phyloP scores from a whole-genome alignment of 441 rosid species.

The Adansonia madagascariensis region DNA sequence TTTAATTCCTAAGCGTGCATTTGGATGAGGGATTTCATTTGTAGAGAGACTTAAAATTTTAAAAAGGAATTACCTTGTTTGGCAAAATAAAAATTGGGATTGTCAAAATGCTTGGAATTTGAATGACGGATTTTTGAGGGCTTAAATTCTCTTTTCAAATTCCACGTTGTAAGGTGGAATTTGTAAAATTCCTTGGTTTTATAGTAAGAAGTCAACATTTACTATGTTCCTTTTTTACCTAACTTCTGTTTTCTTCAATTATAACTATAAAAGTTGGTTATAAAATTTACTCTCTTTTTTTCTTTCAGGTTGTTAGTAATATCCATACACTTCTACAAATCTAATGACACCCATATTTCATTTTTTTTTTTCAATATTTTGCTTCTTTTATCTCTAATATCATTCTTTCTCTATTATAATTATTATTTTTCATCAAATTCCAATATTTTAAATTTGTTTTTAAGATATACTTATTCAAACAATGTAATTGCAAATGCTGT shows the following conservation, averaged over 20 bases:
- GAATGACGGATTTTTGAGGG: too few relatives aligned
- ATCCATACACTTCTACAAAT: background rate
- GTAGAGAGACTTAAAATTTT: background rate
- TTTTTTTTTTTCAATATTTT: background rate
- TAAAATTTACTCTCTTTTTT: background rate
- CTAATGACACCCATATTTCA: background rate
- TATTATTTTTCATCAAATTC: background rate
- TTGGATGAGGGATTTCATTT: background rate
- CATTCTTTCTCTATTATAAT: background rate
- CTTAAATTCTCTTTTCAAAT: too few relatives aligned
- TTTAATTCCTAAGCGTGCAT: background rate
- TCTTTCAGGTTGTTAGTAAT: background rate
- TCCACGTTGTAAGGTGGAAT: background rate
- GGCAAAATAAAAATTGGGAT: too few relatives aligned
- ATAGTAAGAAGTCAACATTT: background rate
- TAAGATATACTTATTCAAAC: background rate
- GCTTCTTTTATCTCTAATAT: background rate
- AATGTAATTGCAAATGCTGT: background rate
- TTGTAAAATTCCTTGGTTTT: background rate
- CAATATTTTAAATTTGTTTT: background rate
- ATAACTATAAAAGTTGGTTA: too few relatives aligned
- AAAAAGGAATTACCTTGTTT: background rate
- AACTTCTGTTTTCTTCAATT: background rate
- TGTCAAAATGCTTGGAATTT: too few relatives aligned
- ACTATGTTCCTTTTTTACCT: background rate